Conservation (phyloP, 805 yeast species). For the Ogataea zsoltii region DNA sequence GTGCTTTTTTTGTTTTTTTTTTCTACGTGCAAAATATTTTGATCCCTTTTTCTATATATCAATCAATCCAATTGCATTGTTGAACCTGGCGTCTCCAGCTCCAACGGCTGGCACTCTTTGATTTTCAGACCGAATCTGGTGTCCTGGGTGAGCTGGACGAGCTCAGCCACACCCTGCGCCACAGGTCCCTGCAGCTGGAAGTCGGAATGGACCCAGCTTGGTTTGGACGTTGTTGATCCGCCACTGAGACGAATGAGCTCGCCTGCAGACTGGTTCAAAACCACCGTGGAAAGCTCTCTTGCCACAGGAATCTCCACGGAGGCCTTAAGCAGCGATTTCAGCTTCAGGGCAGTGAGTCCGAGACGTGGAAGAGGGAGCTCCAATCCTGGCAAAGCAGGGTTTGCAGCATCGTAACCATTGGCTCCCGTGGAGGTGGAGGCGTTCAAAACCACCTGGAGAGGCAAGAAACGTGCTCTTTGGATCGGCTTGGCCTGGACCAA, state of each 20-base stretch:
- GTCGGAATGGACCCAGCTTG: conserved; percentile 87
- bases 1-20: background rate
- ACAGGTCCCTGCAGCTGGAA: conserved; percentile 57
- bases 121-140: conserved; percentile 67
- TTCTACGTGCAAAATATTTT: no score
- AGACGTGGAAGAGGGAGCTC: conserved; percentile 75
- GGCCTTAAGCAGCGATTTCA: conserved; percentile 60
- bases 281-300: conserved; percentile 77
- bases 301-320: conserved; percentile 61
- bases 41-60: background rate
- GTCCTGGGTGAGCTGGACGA: conserved; percentile 63
- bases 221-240: conserved; percentile 63
- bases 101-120: conserved; percentile 62
- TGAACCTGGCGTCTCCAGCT: conserved; percentile 21
- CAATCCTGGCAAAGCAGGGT: conserved; percentile 67
- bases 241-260: conserved; percentile 82
- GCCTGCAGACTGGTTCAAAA: conserved; percentile 45
- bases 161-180: conserved; percentile 48
- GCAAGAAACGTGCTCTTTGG: conserved; percentile 69
- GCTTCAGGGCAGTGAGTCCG: conserved; percentile 67
- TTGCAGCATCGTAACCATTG: conserved; percentile 64
- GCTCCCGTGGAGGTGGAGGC: conserved; percentile 67
- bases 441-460: conserved; percentile 64
- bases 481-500: conserved; percentile 74
- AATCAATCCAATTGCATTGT: conserved; percentile 19